phyloP scores from a whole-genome alignment of 768 basidiomycete species.

The Suillus sp. region DNA sequence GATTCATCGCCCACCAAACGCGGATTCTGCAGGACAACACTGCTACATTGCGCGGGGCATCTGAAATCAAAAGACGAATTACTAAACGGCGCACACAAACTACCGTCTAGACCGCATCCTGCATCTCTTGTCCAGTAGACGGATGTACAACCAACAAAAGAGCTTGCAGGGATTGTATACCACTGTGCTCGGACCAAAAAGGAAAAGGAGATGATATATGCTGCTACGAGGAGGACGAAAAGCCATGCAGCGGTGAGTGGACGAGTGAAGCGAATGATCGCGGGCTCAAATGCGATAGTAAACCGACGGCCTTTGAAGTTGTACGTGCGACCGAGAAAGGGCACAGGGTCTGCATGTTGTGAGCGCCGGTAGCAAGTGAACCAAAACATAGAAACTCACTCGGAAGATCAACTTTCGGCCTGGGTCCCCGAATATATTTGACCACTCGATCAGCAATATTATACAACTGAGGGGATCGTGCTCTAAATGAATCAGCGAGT shows the following conservation, averaged over 20 bases:
- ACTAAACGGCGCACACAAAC: conserved; percentile 62
- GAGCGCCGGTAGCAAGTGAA: conserved; percentile 8
- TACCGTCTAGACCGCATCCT: conserved; percentile 74
- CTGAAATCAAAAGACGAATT: conserved; percentile 70
- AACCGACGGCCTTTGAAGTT: conserved; percentile 39
- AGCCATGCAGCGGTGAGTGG: conserved; percentile 55
- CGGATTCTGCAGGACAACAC: conserved; percentile 69
- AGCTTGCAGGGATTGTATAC: conserved; percentile 64
- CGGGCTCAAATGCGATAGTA: conserved; percentile 54
- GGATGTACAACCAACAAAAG: conserved; percentile 68
- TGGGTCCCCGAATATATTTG: conserved; percentile 58
- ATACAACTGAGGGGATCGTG: conserved; percentile 23
- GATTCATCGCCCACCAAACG: conserved; percentile 69
- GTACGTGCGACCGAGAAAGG: conserved; percentile 55
- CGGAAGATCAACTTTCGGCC: conserved; percentile 54
- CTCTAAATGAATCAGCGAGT: conserved; percentile 12
- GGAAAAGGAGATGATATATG: conserved; percentile 70
- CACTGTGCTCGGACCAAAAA: conserved; percentile 76
- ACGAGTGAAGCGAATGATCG: conserved; percentile 51
- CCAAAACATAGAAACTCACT: conserved; percentile 30
- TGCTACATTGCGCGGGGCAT: conserved; percentile 73
- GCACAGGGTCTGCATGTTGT: conserved; percentile 47
- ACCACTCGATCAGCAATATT: conserved; percentile 10
- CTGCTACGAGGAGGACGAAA: conserved; percentile 53
- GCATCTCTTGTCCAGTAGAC: conserved; percentile 71